These are phyloP conservation scores for Neurospora tetraspora DNA, from an alignment of 495 filamentous ascomycete species.

Conservation along the genomic window DNA sequence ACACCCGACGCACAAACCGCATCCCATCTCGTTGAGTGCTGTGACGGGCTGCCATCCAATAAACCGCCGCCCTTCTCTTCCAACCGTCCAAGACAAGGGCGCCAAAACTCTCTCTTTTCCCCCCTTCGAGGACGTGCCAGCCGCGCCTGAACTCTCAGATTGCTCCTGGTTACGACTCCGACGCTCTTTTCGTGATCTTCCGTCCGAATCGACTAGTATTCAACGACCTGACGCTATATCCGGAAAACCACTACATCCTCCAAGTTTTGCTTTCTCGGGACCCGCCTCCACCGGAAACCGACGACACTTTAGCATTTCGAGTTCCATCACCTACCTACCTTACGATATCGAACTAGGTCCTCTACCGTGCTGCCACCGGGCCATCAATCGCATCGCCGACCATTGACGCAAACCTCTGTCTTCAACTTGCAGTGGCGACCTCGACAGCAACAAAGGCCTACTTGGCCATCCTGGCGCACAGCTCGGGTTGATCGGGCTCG, in stretches of 20 bases:
- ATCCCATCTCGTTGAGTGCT: neutral
- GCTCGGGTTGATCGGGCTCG: constrained; percentile 38
- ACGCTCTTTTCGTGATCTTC: neutral
- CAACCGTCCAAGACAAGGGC: neutral
- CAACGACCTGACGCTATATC: neutral
- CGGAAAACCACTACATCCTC: neutral
- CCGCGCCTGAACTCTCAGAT: neutral
- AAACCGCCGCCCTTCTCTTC: neutral
- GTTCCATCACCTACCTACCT: neutral
- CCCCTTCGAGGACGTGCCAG: neutral
- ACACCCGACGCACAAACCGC: neutral
- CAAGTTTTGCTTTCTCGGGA: neutral
- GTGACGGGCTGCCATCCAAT: neutral
- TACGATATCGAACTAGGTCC: neutral
- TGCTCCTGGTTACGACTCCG: neutral
- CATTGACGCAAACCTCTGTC: neutral
- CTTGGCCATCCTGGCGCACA: constrained; percentile 35
- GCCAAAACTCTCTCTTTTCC: neutral
- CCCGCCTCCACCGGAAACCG: neutral
- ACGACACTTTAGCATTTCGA: neutral
- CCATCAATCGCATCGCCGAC: neutral
- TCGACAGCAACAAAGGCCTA: constrained; percentile 21
- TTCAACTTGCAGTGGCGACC: constrained; percentile 10
- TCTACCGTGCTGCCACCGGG: neutral
- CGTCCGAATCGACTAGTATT: neutral